Evolutionary conservation across 805 yeast genomes (phyloP), one percentile per base, ranked within the genome.

Genomic region (Isabelozyma gotoi): DNA sequence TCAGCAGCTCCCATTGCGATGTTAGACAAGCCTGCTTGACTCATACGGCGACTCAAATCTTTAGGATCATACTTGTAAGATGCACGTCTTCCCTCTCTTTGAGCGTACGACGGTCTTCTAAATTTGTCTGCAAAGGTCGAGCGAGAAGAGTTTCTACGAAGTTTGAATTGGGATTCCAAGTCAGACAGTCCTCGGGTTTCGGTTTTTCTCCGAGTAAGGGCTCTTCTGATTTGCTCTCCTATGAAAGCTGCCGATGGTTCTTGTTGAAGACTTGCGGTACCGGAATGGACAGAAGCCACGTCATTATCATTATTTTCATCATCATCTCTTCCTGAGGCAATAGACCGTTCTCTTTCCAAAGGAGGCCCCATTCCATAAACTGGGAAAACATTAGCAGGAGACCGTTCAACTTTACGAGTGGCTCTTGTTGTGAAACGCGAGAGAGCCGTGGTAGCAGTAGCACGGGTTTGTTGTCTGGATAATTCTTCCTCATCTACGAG

Each of bases 351-450:
- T 42, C 76, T 66, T 19, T 61, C 63, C 34, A 78, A 59, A 2
- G 92, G 85, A 8, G 69, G 72, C 1, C 88, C 90, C 92, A 86
- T 85, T 1, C 88, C 92, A 51, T 72, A 71, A 2, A 86, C 91
- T 0, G 95, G 94, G 63, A 85, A 86, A 1, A 85, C 90, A 47
- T 88, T 88, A 19, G 78, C 78, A 3, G 92, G 95, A 1, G 90
- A 83, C 37, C 59, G 56, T 5, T 18, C 44, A 21, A 33, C 32
- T 20, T 16, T 14, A 7, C 33, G 33, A 18, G 31, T 15, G 18
- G 36, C n/a, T 32, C 36, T 38, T 7, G 41, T 36, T 14, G 44
- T 45, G 24, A 33, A 33, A 11, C 50, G 40, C 4, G 51, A 46
- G 14, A 17, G 17, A 1, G 46, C 40, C 12, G 57, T 44, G 14